Evolutionary conservation across 345 rosid species (phyloP), one percentile per base, ranked within the genome.

Genomic region (Bruguiera gymnorhiza): DNA sequence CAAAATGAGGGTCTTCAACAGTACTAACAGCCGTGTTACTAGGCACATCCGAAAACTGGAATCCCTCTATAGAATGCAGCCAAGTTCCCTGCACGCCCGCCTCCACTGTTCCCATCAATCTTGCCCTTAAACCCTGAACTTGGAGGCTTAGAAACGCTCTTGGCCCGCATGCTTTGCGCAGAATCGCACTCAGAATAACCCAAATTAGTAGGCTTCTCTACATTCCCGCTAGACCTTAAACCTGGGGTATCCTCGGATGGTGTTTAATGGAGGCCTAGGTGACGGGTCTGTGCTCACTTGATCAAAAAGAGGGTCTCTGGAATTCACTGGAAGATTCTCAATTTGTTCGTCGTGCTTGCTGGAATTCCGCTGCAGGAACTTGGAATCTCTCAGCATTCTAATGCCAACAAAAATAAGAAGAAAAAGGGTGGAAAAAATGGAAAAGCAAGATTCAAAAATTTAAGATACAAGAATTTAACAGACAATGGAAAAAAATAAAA

Each of bases 1-100:
- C 85, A 76, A 92, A 95, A 84, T 92, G 96, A 85, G 99, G 92
- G 1, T 88, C 97, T 84, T 92, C 92, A 62, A 87, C 88, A 7
- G 88, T 82, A 65, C 86, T 88, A 71, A 88, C 89, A 73, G 82
- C 73, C 1, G 85, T 79, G 34, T 75, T 30, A 34, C 69, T 59
- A 11, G 79, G 78, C 66, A 80, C 85, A 68, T 77, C 39, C 56
- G 88, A 76, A 76, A 55, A 82, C 82, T 15, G 96, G 89, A 64
- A 84, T n/a, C 50, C 97, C 97, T 81, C 79, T 94, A 60, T 88
- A 89, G 86, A 88, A 79, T 2, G 98, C 88, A 61, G 85, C 77
- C 68, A 86, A 83, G 23, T 83, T 86, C 67, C 95, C 95, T 24
- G 8, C 73, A 53, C 87, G 83, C 18, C 74, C 65, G 59, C 75